Base-by-base conservation (phyloP, 2,329 filamentous ascomycete genomes). In the Diaporthe sp. region DNA sequence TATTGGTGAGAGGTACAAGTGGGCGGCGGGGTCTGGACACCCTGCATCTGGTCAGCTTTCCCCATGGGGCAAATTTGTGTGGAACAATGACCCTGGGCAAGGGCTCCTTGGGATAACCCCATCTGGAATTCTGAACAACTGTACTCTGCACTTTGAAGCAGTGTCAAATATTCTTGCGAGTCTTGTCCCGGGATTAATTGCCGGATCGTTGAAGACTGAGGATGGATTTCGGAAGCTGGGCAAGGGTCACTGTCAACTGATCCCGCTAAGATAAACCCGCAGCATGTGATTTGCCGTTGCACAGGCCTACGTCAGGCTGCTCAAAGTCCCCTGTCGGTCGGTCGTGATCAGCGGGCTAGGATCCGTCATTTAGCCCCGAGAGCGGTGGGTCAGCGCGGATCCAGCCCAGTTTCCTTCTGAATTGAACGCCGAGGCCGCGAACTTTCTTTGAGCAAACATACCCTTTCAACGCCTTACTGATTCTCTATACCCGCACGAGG, bases 391-490 rank as follows among this genome's bases (percentile, higher is more conserved):
- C 69, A 58, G 5, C 42, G 35, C 33, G 38, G 30, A 38, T 58
- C 33, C 35, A 61, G 55, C 54, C 25, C 40, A 40, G 25, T 64
- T 64, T 42, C 45, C 35, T 42, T n/a, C 25, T 42, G 28, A 64
- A 64, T 72, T 42, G 22, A 64, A 64, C 64, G 45, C 70, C 70
- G 70, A 72, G 38, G 9, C 47, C 57, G 70, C 68, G 40, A 47
- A 30, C 30, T 45, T 60, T 17, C 33, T 45, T 42, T 54, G 9
- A 22, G 17, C 57, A 42, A 52, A n/a, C 33, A 35, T 19, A 35
- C 33, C 33, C 40, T 61, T 60, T 47, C n/a, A 22, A 45, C 22
- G 33, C 13, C 15, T 57, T 61, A 13, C 38, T 58, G 4, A 3
- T 4, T 22, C 45, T 54, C 33, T 22, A n/a, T 55, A 28, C 45